Percentiles rank a stretch among this genome's conserved stretches.
Conservation (phyloP, 441 rosid species). For the Gossypium gossypioides region DNA sequence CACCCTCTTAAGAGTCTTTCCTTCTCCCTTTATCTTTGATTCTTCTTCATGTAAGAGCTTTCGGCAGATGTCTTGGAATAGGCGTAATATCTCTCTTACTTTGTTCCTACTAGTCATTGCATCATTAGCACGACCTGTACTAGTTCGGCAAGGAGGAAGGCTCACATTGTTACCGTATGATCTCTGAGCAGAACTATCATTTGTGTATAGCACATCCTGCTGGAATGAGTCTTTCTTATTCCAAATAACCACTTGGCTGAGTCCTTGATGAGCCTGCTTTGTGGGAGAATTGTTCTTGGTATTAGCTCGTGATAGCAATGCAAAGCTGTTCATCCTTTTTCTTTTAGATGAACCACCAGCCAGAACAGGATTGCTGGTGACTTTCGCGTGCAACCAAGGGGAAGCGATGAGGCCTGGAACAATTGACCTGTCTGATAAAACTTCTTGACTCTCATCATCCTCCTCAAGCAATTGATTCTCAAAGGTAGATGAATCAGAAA, state of each 20-base stretch:
- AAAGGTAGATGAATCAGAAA: slow-evolving; percentile 20
- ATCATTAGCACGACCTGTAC: slow-evolving; percentile 18
- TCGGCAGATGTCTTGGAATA: slow-evolving; percentile 54
- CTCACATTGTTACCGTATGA: neutral
- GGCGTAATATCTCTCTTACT: slow-evolving; percentile 67
- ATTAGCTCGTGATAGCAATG: slow-evolving; percentile 16
- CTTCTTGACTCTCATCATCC: slow-evolving; percentile 5
- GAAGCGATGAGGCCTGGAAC: slow-evolving; percentile 31
- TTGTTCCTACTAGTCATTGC: slow-evolving; percentile 32
- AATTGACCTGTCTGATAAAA: slow-evolving; percentile 11
- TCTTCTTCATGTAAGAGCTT: slow-evolving; percentile 65
- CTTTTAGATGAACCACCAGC: slow-evolving; percentile 17
- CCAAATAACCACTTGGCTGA: slow-evolving; percentile 12
- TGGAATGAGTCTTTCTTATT: slow-evolving; percentile 19
- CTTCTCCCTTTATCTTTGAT: slow-evolving; percentile 30
- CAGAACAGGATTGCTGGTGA: neutral
- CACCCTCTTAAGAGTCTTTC: slow-evolving; percentile 38
- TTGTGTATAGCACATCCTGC: slow-evolving; percentile 11
- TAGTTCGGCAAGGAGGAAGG: slow-evolving; percentile 31
- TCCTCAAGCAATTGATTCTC: slow-evolving; percentile 4
- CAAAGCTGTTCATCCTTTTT: slow-evolving; percentile 20
- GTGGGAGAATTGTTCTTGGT: slow-evolving; percentile 6
- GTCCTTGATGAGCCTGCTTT: neutral
- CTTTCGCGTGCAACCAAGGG: slow-evolving; percentile 15
- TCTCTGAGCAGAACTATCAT: slow-evolving; percentile 7